A percentile compares a stretch with the other conserved stretches of the same genome.
phyloP scores from a whole-genome alignment of 2,329 filamentous ascomycete genomes.

The Aspergillus sp. region DNA sequence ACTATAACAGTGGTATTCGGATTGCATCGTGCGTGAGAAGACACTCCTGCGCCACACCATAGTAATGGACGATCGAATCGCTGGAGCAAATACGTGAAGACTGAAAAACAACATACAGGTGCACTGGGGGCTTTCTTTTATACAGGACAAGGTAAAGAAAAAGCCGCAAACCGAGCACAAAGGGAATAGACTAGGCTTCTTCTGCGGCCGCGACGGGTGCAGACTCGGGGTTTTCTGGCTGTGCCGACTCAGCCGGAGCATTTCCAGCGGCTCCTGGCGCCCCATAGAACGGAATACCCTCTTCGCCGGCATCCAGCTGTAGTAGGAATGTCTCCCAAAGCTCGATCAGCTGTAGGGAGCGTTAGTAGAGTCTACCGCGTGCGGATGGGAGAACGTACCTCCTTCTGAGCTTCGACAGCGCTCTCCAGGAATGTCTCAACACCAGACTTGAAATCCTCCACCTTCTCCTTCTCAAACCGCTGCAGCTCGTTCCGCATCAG shows the following conservation, averaged over 20 bases:
- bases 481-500: slow-evolving; percentile 90
- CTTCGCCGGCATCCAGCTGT: slow-evolving; percentile 91
- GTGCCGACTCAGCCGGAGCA: slow-evolving; percentile 19
- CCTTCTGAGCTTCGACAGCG: slow-evolving; percentile 96
- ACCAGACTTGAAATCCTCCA: slow-evolving; percentile 97
- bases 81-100: background rate
- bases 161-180: background rate
- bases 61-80: slow-evolving; percentile 4
- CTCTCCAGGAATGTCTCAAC: slow-evolving; percentile 98
- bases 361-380: slow-evolving; percentile 39
- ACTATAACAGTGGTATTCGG: slow-evolving; percentile 1
- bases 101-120: slow-evolving; percentile 1
- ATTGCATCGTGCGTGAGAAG: slow-evolving; percentile 11
- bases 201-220: slow-evolving; percentile 13
- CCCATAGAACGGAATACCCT: slow-evolving; percentile 56
- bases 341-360: slow-evolving; percentile 65
- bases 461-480: slow-evolving; percentile 93
- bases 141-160: slow-evolving; percentile 11
- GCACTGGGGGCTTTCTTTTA: slow-evolving; percentile 10
- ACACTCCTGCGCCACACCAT: slow-evolving; percentile 13
- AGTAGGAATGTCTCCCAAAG: slow-evolving; percentile 98
- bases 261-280: slow-evolving; percentile 20
- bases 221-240: slow-evolving; percentile 10
- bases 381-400: slow-evolving; percentile 59
- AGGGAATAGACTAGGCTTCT: slow-evolving; percentile 6